These are phyloP conservation scores for Aspergillus hortae DNA, from an alignment of 2,329 filamentous ascomycete species.

Conservation along the genomic window DNA sequence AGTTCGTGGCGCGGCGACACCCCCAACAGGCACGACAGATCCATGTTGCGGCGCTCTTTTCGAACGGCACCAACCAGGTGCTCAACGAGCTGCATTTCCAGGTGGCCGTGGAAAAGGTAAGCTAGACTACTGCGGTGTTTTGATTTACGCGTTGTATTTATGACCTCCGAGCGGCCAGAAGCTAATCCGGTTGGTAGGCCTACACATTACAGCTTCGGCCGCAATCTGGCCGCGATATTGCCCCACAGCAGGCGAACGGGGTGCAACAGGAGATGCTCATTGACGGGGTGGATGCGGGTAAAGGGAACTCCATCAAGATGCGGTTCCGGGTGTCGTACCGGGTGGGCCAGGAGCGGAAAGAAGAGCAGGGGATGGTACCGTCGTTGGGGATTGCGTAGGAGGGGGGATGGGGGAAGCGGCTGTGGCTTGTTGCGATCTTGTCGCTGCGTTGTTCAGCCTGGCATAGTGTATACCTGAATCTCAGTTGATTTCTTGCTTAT, in stretches of 20 bases:
- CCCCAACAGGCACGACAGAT: conserved; percentile 56
- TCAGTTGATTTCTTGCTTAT: neutral
- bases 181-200: conserved; percentile 50
- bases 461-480: conserved; percentile 11
- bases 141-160: neutral
- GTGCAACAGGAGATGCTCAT: conserved; percentile 79
- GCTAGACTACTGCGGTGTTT: neutral
- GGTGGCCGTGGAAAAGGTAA: conserved; percentile 87
- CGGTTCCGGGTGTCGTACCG: conserved; percentile 84
- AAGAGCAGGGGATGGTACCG: conserved; percentile 81
- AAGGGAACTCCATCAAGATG: conserved; percentile 79
- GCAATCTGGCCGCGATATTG: conserved; percentile 74
- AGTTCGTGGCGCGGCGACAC: conserved; percentile 65
- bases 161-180: neutral
- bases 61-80: conserved; percentile 69
- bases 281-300: conserved; percentile 67
- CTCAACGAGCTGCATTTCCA: conserved; percentile 84
- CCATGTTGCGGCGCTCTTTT: conserved; percentile 73
- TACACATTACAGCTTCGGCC: conserved; percentile 78
- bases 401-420: neutral
- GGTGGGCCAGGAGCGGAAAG: conserved; percentile 58
- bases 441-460: conserved; percentile 1
- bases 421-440: neutral
- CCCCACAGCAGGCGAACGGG: conserved; percentile 68
- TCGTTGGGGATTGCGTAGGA: conserved; percentile 68